A percentile compares a stretch with the other conserved stretches of the same genome.
Conservation (phyloP, 2,329 filamentous ascomycete species). For the Colletotrichum magnum region DNA sequence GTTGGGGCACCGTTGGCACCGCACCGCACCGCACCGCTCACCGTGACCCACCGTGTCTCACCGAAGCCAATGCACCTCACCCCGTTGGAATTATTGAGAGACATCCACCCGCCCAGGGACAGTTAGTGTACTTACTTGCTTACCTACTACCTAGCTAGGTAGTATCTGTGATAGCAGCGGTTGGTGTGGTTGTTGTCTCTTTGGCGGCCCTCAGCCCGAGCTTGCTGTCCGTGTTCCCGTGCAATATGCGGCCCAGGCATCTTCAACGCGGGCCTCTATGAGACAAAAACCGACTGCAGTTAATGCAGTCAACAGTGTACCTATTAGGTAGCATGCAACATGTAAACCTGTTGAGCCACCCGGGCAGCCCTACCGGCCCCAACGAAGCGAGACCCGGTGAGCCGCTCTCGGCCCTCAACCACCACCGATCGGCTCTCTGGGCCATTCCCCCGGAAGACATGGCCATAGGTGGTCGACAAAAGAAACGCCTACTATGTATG, state of each 20-base stretch:
- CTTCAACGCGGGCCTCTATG: conserved; percentile 10
- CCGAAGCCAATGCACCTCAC: conserved; percentile 1
- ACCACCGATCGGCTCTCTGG: not conserved
- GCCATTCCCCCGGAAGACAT: conserved; percentile 2
- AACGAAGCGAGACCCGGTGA: conserved; percentile 37
- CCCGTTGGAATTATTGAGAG: conserved; percentile 31
- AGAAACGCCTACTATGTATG: too few relatives aligned
- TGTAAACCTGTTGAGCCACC: conserved; percentile 35
- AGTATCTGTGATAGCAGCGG: too few relatives aligned
- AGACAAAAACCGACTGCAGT: too few relatives aligned
- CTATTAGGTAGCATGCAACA: conserved; percentile 1
- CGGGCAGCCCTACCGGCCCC: conserved; percentile 31
- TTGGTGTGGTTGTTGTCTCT: conserved; percentile 24
- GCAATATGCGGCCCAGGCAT: not conserved
- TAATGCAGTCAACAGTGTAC: not conserved
- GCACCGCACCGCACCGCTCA: not conserved
- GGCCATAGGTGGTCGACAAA: not conserved
- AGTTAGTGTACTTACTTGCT: too few relatives aligned
- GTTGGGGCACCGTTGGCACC: conserved; percentile 9
- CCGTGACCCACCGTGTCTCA: conserved; percentile 26
- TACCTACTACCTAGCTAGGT: too few relatives aligned
- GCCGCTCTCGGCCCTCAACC: conserved; percentile 28
- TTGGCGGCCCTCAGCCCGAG: not conserved
- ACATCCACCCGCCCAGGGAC: not conserved
- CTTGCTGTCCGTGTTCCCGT: conserved; percentile 12